A percentile compares a stretch with the other conserved stretches of the same genome.
phyloP scores from a whole-genome alignment of 352 stramenopile species.

The Thalassiosira exigua region DNA sequence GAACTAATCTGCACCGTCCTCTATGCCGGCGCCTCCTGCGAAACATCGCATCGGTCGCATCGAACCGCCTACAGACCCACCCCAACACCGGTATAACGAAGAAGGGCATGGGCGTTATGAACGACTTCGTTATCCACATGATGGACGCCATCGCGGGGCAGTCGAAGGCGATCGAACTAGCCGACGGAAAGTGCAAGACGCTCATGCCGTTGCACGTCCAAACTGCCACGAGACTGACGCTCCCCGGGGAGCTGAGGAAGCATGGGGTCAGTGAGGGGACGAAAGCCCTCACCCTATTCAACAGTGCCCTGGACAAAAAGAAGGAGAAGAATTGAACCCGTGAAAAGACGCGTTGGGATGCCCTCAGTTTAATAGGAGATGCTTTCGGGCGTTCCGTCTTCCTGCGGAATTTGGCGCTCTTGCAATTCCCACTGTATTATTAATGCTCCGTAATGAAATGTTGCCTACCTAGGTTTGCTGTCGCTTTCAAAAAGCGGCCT shows the following conservation, averaged over 20 bases:
- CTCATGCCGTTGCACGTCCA: constrained; percentile 13
- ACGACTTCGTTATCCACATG: constrained; percentile 24
- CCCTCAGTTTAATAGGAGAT: too few species aligned
- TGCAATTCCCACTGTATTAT: too few species aligned
- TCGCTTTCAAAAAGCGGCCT: too few species aligned
- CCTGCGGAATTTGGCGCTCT: too few species aligned
- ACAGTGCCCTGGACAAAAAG: too few species aligned
- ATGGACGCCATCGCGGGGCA: constrained; percentile 11
- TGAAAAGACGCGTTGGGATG: too few species aligned
- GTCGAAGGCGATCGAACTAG: not conserved
- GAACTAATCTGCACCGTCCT: not conserved
- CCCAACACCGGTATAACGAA: constrained; percentile 12
- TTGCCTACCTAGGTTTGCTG: too few species aligned
- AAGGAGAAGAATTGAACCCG: too few species aligned
- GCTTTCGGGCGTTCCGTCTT: too few species aligned
- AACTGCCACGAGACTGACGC: constrained; percentile 9
- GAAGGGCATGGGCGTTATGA: constrained; percentile 23
- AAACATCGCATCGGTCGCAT: too few species aligned
- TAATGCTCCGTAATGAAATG: too few species aligned
- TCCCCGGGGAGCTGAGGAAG: constrained; percentile 16
- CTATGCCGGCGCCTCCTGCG: not conserved
- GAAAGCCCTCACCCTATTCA: too few species aligned
- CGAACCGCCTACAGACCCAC: constrained; percentile 11
- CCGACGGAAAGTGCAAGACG: not conserved
- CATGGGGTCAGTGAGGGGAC: constrained; percentile 8